Conservation (phyloP, 306 rosid genomes). For the Erythrophleum fordii region DNA sequence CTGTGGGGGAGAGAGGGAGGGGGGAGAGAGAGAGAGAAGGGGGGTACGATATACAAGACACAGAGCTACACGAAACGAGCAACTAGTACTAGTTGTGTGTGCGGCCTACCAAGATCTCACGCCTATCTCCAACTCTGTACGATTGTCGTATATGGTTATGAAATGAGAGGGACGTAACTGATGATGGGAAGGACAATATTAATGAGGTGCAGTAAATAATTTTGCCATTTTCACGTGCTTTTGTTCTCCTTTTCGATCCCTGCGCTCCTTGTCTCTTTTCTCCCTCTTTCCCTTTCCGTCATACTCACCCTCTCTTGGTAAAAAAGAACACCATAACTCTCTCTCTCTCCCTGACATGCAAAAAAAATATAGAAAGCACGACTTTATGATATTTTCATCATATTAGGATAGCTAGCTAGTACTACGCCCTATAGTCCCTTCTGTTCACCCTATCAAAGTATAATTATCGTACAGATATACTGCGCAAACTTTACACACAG, state of each 20-base stretch:
- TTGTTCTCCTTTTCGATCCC: slow-evolving; percentile 4
- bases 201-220: not conserved
- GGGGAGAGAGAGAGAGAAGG: not conserved
- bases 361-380: no score
- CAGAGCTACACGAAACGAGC: not conserved
- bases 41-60: not conserved
- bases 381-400: no score
- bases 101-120: slow-evolving; percentile 14
- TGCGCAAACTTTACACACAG: no score
- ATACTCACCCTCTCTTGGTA: no score
- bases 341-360: no score
- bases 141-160: not conserved
- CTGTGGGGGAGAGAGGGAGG: not conserved
- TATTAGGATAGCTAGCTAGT: not conserved
- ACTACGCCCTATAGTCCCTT: not conserved
- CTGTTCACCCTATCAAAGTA: not conserved
- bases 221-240: slow-evolving; percentile 33
- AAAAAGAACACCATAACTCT: no score
- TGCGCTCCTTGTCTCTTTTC: not conserved
- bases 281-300: not conserved
- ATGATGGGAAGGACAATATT: not conserved
- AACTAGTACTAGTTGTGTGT: not conserved
- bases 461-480: not conserved
- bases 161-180: slow-evolving; percentile 15
- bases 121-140: not conserved